Evolutionary conservation across 164 flowering plant genomes (phyloP).

Genomic region (Litsea cubeba): DNA sequence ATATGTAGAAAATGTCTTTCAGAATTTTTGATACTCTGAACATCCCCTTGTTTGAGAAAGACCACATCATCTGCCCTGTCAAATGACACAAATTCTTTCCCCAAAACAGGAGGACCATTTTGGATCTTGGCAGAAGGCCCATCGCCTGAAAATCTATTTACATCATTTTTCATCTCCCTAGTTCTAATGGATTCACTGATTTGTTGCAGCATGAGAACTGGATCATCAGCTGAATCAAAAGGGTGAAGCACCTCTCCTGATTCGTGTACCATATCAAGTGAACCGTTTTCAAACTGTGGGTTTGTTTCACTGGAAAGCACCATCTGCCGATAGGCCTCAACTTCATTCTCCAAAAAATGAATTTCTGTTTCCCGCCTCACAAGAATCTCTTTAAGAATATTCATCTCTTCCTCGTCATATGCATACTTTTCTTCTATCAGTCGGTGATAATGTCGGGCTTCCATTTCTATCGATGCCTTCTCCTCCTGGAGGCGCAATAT

Average conservation of each 20-base stretch:
- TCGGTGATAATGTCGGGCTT: constrained; percentile 81
- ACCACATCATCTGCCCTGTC: constrained; percentile 23
- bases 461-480: constrained; percentile 85
- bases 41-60: constrained; percentile 15
- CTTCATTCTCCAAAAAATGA: constrained; percentile 76
- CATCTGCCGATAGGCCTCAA: constrained; percentile 62
- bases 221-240: constrained; percentile 36
- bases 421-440: constrained; percentile 77
- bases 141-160: constrained; percentile 11
- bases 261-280: constrained; percentile 12
- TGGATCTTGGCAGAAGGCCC: constrained; percentile 19
- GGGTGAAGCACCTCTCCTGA: constrained; percentile 9
- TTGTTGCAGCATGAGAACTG: constrained; percentile 34
- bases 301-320: constrained; percentile 15
- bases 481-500: constrained; percentile 87
- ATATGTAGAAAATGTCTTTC: constrained; percentile 10
- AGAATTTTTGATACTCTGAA: constrained; percentile 7
- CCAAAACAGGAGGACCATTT: constrained; percentile 12
- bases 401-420: constrained; percentile 91
- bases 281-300: constrained; percentile 30
- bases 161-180: constrained; percentile 21
- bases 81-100: constrained; percentile 20
- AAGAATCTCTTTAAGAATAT: constrained; percentile 77
- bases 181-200: constrained; percentile 34
- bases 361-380: constrained; percentile 78